Evolutionary conservation across 2,329 filamentous ascomycete species (phyloP), one percentile per base, ranked within the genome.

Genomic region (Fusarium mangiferae): DNA sequence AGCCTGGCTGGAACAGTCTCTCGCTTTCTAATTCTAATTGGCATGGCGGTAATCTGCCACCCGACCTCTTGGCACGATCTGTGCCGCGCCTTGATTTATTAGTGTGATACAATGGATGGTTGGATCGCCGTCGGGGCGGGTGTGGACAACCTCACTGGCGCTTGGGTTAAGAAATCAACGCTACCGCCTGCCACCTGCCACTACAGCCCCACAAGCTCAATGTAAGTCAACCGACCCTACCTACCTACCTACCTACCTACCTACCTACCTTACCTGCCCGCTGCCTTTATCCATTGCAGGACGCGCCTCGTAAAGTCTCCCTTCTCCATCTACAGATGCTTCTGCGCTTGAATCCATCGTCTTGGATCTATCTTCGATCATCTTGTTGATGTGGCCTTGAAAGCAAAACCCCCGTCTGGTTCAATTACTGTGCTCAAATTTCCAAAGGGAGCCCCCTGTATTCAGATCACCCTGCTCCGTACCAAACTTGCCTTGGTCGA

Each of bases 31-130:
- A 28, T 49, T 39, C 33, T 39, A 59, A 38, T 62, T n/a, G 38
- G 58, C 13, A 61, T 45, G 28, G 59, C 18, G 38, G 66, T 45
- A 54, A 61, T 57, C 66, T 72, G 71, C 66, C 71, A 73, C 42
- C 56, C 56, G 42, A 36, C 55, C 49, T 72, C 71, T 68, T 73
- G 66, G 70, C 71, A 41, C 56, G 52, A 72, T 63, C 62, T 67
- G 48, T 59, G 45, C 48, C 64, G 26, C 26, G 41, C 60, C 52
- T 38, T 46, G 41, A n/a, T 58, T 38, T 20, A 51, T 38, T 58
- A 58, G 55, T 51, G 55, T 26, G 35, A 36, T 58, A 38, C 30
- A 54, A 33, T 33, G 33, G 33, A 33, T 35, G 17, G 7, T 26
- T 48, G 26, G 51, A 57, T 45, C 33, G 33, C 35, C 30, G 20